Base-by-base conservation (phyloP, 805 yeast genomes). In the Spencermartinsiella europaea region DNA sequence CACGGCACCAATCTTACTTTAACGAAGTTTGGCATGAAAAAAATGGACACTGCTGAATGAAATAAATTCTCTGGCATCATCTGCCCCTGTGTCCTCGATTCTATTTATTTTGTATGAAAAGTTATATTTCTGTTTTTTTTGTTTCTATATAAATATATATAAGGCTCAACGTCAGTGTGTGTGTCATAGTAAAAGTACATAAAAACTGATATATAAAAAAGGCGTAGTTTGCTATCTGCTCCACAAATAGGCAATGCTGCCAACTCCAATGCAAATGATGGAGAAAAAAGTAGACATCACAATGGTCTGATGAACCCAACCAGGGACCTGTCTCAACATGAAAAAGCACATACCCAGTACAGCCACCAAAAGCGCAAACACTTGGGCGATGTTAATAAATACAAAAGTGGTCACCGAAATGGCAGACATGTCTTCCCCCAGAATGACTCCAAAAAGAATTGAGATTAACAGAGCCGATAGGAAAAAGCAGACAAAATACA, bases 1-100 rank as follows among this genome's bases (percentile, higher is more conserved):
- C 83, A 86, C 59, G 99, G 99, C 0, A 73, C 79, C 37, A 70
- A 73, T 47, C 68, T 77, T 69, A 74, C 80, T 48, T 73, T 75
- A 44, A 72, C 73, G 45, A 75, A 69, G 56, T 76, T 77, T 35
- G 54, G 51, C 21, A 47, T 43, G 21, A 51, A 49, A 38, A 51
- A 48, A 39, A 50, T 46, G 49, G 52, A 48, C 36, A 16, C 16
- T 17, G 42, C 21, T 25, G 31, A 25, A n/a, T n/a, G n/a, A n/a
- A n/a, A n/a, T n/a, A n/a, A n/a, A n/a, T n/a, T n/a, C n/a, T n/a
- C n/a, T n/a, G n/a, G n/a, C n/a, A n/a, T n/a, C n/a, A n/a, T n/a
- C n/a, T n/a, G n/a, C n/a, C n/a, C n/a, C n/a, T n/a, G n/a, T n/a
- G n/a, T n/a, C n/a, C n/a, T n/a, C 35, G 16, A n/a, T 4, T 31